These are phyloP conservation scores for Fusarium caatingaense DNA, from an alignment of 2,329 filamentous ascomycete species.

Conservation along the genomic window DNA sequence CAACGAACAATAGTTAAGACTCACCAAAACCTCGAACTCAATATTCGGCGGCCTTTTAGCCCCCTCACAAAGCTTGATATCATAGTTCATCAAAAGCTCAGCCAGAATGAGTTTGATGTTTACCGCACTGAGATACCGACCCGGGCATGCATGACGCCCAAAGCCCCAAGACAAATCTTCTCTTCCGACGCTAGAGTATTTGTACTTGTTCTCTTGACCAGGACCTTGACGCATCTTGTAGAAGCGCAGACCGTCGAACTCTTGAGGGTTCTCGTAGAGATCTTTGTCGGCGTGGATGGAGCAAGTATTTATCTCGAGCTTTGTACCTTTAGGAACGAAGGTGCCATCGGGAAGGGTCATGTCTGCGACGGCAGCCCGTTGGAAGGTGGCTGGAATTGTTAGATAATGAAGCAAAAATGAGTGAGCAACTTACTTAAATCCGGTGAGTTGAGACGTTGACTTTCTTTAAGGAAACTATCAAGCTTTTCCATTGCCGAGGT, in stretches of 20 bases:
- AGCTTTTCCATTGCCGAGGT: constrained; percentile 24
- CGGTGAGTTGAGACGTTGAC: constrained; percentile 36
- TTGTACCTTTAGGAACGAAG: constrained; percentile 32
- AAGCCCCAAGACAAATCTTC: constrained; percentile 26
- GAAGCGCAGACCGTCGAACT: constrained; percentile 34
- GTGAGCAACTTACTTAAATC: constrained; percentile 10
- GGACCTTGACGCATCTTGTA: constrained; percentile 23
- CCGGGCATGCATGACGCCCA: constrained; percentile 35
- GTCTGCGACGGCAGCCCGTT: constrained; percentile 5
- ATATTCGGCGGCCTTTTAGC: background rate
- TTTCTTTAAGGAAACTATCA: constrained; percentile 42
- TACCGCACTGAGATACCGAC: constrained; percentile 24
- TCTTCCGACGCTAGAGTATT: constrained; percentile 23
- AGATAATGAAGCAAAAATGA: fast-evolving
- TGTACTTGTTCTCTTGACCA: constrained; percentile 22
- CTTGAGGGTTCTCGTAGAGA: constrained; percentile 8
- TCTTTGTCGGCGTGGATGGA: constrained; percentile 26
- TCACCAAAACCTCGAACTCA: constrained; percentile 27
- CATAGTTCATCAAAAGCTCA: constrained; percentile 34
- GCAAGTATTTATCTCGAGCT: constrained; percentile 36
- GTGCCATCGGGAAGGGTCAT: constrained; percentile 28
- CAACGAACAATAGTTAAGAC: background rate
- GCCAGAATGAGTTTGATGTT: constrained; percentile 40
- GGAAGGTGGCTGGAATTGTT: background rate
- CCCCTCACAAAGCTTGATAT: constrained; percentile 10